phyloP scores from a whole-genome alignment of 2,329 filamentous ascomycete species.

The Diplodia sapinea region DNA sequence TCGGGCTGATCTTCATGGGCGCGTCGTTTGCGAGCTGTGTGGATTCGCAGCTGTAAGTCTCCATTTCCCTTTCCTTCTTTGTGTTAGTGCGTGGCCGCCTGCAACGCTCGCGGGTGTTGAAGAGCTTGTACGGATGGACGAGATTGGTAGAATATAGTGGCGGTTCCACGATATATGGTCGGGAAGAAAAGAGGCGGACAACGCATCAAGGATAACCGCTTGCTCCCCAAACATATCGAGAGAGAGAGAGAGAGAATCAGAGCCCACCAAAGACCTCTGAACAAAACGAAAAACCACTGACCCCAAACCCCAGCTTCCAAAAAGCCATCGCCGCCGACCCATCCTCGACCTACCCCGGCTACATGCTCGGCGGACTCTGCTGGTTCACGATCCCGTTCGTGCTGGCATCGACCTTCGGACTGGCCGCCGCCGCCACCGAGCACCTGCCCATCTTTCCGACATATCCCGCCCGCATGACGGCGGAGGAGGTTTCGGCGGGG shows the following conservation, averaged over 20 bases:
- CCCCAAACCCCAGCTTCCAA: constrained; percentile 5
- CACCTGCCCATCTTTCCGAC: constrained; percentile 53
- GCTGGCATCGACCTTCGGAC: constrained; percentile 55
- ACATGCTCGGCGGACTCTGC: constrained; percentile 52
- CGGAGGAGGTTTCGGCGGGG: constrained; percentile 40
- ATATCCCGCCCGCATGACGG: constrained; percentile 44
- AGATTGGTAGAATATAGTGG: too few relatives aligned
- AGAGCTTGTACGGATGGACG: too few relatives aligned
- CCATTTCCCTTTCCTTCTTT: too few relatives aligned
- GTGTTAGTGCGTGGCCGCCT: too few relatives aligned
- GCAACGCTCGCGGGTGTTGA: too few relatives aligned
- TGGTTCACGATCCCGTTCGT: constrained; percentile 58
- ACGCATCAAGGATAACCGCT: too few relatives aligned
- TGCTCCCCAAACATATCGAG: too few relatives aligned
- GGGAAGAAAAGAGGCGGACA: too few relatives aligned
- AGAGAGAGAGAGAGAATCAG: too few relatives aligned
- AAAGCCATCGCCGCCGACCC: constrained; percentile 30
- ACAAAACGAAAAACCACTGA: too few relatives aligned
- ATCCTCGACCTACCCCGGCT: constrained; percentile 31
- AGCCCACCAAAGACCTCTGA: background rate
- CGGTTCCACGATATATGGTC: too few relatives aligned
- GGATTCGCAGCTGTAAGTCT: constrained; percentile 23
- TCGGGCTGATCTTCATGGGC: constrained; percentile 29
- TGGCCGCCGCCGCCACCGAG: constrained; percentile 53
- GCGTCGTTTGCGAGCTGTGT: constrained; percentile 25